Evolutionary conservation across 768 basidiomycete species (phyloP).

Genomic region (Kwoniella bestiolae): DNA sequence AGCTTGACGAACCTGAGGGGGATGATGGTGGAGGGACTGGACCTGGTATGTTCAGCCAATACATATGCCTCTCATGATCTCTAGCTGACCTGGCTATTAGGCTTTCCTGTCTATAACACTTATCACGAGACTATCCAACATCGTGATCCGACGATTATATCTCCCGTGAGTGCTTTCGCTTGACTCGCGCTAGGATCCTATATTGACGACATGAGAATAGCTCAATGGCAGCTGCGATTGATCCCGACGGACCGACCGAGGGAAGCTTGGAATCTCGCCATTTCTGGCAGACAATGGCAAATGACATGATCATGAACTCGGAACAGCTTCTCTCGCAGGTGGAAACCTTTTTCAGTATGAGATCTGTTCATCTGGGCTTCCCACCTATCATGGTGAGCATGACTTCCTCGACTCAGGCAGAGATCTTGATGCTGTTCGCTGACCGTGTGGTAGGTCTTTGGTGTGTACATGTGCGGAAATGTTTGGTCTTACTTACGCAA

Average conservation of each 20-base stretch:
- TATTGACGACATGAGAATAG: not conserved
- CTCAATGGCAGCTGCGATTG: conserved; percentile 28
- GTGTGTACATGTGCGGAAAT: conserved; percentile 29
- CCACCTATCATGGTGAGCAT: conserved; percentile 28
- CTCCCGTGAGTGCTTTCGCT: conserved; percentile 17
- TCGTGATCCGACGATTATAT: conserved; percentile 24
- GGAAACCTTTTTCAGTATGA: conserved; percentile 29
- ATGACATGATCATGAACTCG: conserved; percentile 22
- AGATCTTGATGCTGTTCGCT: not conserved
- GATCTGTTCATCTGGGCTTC: conserved; percentile 21
- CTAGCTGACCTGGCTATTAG: not conserved
- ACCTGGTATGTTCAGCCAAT: conserved; percentile 15
- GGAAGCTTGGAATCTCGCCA: conserved; percentile 1
- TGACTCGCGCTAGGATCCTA: not conserved
- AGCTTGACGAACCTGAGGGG: conserved; percentile 24
- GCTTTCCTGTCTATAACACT: conserved; percentile 30
- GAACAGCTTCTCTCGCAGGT: conserved; percentile 26
- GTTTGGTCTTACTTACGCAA: conserved; percentile 21
- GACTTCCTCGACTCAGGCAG: not conserved
- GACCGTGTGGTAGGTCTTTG: conserved; percentile 14
- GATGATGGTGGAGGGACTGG: conserved; percentile 29
- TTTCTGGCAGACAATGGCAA: conserved; percentile 23
- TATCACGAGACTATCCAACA: conserved; percentile 26
- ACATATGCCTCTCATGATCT: not conserved
- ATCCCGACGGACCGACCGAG: conserved; percentile 17